A percentile compares a stretch with the other conserved stretches of the same genome.
Evolutionary conservation across 371 early-diverging fungal genomes (phyloP).

Genomic region (Lichtheimia corymbifera): DNA sequence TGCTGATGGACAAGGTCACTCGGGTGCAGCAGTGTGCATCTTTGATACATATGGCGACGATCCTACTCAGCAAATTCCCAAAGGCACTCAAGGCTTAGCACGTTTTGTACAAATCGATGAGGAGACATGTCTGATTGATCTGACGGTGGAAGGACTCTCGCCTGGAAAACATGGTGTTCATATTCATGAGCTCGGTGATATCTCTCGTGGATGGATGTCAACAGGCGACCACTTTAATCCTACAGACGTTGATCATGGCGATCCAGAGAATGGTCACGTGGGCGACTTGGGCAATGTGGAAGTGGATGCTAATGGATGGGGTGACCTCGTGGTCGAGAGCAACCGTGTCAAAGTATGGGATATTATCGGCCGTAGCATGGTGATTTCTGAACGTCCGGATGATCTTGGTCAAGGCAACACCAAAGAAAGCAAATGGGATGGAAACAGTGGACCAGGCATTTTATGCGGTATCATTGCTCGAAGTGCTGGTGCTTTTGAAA

Average conservation of each 20-base stretch:
- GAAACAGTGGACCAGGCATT: slow-evolving; percentile 65
- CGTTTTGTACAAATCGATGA: slow-evolving; percentile 78
- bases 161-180: slow-evolving; percentile 74
- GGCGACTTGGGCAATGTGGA: slow-evolving; percentile 73
- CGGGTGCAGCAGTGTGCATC: slow-evolving; percentile 89
- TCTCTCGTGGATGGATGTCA: slow-evolving; percentile 58
- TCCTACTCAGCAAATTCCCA: slow-evolving; percentile 35
- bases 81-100: slow-evolving; percentile 70
- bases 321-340: slow-evolving; percentile 73
- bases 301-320: slow-evolving; percentile 75
- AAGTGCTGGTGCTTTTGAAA: slow-evolving; percentile 89
- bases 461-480: slow-evolving; percentile 86
- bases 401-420: slow-evolving; percentile 43
- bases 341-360: slow-evolving; percentile 80
- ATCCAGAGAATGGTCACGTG: slow-evolving; percentile 51
- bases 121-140: slow-evolving; percentile 72
- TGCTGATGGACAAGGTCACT: slow-evolving; percentile 54
- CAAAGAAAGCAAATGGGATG: slow-evolving; percentile 39
- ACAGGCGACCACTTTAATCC: slow-evolving; percentile 68
- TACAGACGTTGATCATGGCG: slow-evolving; percentile 56
- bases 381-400: slow-evolving; percentile 58
- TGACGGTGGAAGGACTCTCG: slow-evolving; percentile 69
- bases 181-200: slow-evolving; percentile 82
- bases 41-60: slow-evolving; percentile 66
- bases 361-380: slow-evolving; percentile 85